A percentile compares a stretch with the other conserved stretches of the same genome.
Evolutionary conservation across 306 rosid species (phyloP).

Genomic region (Vicia sativa): DNA sequence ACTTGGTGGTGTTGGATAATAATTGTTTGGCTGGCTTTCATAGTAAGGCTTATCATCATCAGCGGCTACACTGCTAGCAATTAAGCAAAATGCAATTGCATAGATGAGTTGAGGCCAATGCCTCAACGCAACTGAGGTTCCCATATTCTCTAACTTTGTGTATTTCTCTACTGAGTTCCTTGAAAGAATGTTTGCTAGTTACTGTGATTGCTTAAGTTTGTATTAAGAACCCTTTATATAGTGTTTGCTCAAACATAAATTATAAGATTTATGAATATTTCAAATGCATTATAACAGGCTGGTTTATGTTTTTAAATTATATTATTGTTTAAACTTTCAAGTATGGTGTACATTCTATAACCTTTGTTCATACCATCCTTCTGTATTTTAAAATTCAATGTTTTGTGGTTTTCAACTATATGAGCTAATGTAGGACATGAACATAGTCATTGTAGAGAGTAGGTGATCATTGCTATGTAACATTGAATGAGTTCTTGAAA

Average conservation of each 20-base stretch:
- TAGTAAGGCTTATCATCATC: constrained; percentile 35
- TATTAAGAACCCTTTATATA: constrained; percentile 48
- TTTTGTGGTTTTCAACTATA: neutral
- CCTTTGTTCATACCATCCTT: constrained; percentile 10
- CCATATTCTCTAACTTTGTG: constrained; percentile 36
- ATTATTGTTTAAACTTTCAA: neutral
- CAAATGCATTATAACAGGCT: constrained; percentile 6
- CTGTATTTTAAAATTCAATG: constrained; percentile 23
- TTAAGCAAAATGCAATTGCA: constrained; percentile 49
- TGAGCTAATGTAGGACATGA: neutral
- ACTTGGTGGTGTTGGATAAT: constrained; percentile 18
- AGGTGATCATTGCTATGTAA: no score
- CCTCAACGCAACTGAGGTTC: constrained; percentile 41
- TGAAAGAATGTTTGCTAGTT: neutral
- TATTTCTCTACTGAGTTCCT: neutral
- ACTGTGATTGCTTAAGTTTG: neutral
- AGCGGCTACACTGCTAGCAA: constrained; percentile 40
- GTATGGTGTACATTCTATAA: neutral
- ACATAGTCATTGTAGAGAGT: constrained; percentile 35
- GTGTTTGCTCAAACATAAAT: constrained; percentile 3
- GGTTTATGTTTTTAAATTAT: neutral
- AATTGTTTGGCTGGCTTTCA: constrained; percentile 19
- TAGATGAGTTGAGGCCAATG: constrained; percentile 52
- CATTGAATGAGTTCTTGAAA: neutral
- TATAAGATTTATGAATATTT: neutral